These are phyloP conservation scores for Evansstolkia leycettana DNA, from an alignment of 495 filamentous ascomycete genomes.

Conservation along the genomic window DNA sequence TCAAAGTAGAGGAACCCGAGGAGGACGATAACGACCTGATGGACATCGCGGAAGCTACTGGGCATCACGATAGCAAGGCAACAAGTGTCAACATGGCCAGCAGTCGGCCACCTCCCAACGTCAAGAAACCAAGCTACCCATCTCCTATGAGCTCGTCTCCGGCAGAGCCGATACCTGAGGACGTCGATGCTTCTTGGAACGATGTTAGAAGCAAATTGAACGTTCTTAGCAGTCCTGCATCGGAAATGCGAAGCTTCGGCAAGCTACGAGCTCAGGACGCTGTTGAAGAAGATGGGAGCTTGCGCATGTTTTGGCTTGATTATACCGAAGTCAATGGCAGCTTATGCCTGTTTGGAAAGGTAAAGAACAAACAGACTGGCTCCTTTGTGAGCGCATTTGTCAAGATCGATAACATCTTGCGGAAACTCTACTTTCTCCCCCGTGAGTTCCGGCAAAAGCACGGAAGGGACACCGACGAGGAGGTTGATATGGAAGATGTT, in stretches of 20 bases:
- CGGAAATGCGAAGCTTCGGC: slow-evolving; percentile 51
- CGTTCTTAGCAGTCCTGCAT: slow-evolving; percentile 59
- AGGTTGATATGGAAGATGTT: slow-evolving; percentile 81
- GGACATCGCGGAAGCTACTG: slow-evolving; percentile 69
- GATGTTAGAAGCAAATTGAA: slow-evolving; percentile 78
- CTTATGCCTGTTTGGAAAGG: slow-evolving; percentile 91
- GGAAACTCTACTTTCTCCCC: slow-evolving; percentile 89
- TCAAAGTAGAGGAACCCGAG: slow-evolving; percentile 55
- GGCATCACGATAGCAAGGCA: slow-evolving; percentile 46
- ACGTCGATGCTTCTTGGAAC: slow-evolving; percentile 83
- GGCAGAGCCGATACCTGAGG: slow-evolving; percentile 39
- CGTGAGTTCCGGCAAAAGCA: slow-evolving; percentile 54
- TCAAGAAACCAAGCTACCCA: slow-evolving; percentile 52
- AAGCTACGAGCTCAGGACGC: slow-evolving; percentile 73
- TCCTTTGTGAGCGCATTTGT: slow-evolving; percentile 82
- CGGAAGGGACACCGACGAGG: slow-evolving; percentile 60
- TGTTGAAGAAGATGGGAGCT: slow-evolving; percentile 78
- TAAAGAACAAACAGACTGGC: slow-evolving; percentile 74
- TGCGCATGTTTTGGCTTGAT: slow-evolving; percentile 94
- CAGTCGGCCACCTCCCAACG: slow-evolving; percentile 65
- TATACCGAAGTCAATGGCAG: slow-evolving; percentile 89
- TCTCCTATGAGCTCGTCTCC: slow-evolving; percentile 70
- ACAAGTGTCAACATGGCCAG: slow-evolving; percentile 78
- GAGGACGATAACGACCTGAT: slow-evolving; percentile 73
- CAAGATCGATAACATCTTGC: slow-evolving; percentile 87